A percentile compares a stretch with the other conserved stretches of the same genome.
Conservation (phyloP, 2,329 filamentous ascomycete species). For the Coniochaeta prunicola region DNA sequence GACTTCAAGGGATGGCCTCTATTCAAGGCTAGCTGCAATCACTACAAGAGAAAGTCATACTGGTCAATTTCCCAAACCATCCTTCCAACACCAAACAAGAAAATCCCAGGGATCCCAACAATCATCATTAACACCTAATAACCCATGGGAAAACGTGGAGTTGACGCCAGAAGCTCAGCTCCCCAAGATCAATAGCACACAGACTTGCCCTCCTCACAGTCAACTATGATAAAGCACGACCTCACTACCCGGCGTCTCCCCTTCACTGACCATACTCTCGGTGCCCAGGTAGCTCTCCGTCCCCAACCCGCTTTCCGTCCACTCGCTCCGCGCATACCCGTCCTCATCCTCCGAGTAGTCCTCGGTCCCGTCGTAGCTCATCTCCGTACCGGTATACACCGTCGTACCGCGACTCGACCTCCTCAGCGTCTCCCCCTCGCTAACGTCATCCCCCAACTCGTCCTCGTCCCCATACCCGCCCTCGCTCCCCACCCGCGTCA, state of each 20-base stretch:
- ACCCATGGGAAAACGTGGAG: no score
- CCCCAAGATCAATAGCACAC: background rate
- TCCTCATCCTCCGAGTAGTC: slow-evolving; percentile 30
- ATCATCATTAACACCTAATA: background rate
- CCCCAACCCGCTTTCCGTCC: slow-evolving; percentile 36
- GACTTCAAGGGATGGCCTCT: background rate
- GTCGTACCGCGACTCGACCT: slow-evolving; percentile 41
- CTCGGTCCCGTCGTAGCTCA: slow-evolving; percentile 27
- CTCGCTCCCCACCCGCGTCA: background rate
- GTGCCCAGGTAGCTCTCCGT: slow-evolving; percentile 14
- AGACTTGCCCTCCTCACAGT: background rate
- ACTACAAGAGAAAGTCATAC: background rate
- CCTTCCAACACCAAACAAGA: background rate
- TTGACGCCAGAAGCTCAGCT: background rate
- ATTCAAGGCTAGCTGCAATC: background rate
- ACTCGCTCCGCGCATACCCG: slow-evolving; percentile 35
- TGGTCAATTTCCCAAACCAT: background rate
- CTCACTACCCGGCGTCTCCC: slow-evolving; percentile 8
- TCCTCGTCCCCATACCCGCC: background rate
- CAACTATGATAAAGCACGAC: slow-evolving; percentile 11
- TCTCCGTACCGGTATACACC: slow-evolving; percentile 26
- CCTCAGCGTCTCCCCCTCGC: slow-evolving; percentile 44
- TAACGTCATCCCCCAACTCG: slow-evolving; percentile 27
- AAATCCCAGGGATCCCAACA: background rate
- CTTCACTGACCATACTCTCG: slow-evolving; percentile 13